A percentile compares a stretch with the other conserved stretches of the same genome.
Conservation (phyloP, 2,329 filamentous ascomycete genomes). For the Alternaria conjuncta region DNA sequence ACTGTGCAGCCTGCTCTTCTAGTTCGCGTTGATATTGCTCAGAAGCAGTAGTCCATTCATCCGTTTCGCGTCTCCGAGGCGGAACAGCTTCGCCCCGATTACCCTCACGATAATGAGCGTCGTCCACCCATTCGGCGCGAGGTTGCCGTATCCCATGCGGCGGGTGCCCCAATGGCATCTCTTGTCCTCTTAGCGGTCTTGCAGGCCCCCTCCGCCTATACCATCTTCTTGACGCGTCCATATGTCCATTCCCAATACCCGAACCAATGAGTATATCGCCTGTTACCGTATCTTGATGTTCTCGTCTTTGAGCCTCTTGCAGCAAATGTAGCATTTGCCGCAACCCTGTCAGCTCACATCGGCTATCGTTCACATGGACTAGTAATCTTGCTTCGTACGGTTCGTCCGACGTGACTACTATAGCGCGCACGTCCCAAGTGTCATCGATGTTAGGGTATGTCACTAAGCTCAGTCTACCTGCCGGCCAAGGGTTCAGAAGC, state of each 20-base stretch:
- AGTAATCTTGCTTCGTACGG: not conserved
- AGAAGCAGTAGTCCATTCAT: not conserved
- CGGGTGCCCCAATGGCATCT: not conserved
- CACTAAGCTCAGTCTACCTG: not conserved
- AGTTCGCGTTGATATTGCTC: not conserved
- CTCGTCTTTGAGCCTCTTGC: not conserved
- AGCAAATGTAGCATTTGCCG: not conserved
- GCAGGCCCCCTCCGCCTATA: not conserved
- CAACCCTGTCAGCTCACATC: not conserved
- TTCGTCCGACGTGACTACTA: not conserved
- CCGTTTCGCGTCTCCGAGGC: not conserved
- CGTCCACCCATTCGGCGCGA: not conserved
- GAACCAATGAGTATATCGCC: not conserved
- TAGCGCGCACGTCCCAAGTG: not conserved
- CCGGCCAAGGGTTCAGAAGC: not conserved
- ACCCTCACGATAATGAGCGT: not conserved
- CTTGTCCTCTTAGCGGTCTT: not conserved
- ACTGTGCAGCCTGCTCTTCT: not conserved
- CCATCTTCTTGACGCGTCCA: rapidly evolving
- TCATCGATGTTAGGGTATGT: not conserved
- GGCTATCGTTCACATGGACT: not conserved
- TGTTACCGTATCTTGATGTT: not conserved
- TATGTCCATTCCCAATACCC: not conserved
- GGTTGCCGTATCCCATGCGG: not conserved
- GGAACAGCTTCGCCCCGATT: not conserved